Conservation (phyloP, 1,139 yeast genomes). For the Yamadazyma sp. region DNA sequence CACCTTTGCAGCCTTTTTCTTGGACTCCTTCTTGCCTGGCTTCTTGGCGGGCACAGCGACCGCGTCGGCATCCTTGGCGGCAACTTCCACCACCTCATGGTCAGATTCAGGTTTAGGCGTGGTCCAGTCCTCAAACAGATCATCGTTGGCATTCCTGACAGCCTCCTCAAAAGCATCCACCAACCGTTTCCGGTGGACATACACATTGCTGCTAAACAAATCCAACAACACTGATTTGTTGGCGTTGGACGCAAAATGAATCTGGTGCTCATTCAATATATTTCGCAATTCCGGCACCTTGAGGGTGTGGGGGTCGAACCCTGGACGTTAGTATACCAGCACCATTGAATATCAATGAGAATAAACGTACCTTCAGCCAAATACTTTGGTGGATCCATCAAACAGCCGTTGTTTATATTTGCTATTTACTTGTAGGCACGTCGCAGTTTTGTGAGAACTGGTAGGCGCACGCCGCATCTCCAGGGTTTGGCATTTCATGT, state of each 20-base stretch:
- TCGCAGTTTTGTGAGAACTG: neutral
- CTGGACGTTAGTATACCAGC: slow-evolving; percentile 6
- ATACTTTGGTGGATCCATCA: slow-evolving; percentile 24
- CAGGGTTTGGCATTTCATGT: too few species aligned
- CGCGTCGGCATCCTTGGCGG: neutral
- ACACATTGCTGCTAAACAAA: slow-evolving; percentile 50
- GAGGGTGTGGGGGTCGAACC: slow-evolving; percentile 65
- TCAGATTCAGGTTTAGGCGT: neutral
- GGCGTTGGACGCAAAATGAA: slow-evolving; percentile 57
- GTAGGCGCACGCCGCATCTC: too few species aligned
- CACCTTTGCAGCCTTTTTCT: neutral
- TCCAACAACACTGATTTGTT: slow-evolving; percentile 61
- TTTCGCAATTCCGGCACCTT: slow-evolving; percentile 66
- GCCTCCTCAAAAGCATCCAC: slow-evolving; percentile 20
- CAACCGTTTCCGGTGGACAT: slow-evolving; percentile 34
- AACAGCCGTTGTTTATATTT: neutral
- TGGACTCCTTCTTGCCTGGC: neutral
- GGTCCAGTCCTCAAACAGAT: slow-evolving; percentile 24
- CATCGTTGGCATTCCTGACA: slow-evolving; percentile 21
- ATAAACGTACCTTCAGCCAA: slow-evolving; percentile 24
- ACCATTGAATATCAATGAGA: too few species aligned
- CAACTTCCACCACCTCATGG: neutral
- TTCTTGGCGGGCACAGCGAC: neutral
- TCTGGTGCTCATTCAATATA: slow-evolving; percentile 56
- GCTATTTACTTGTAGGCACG: neutral